These are phyloP conservation scores for Pseudozyma hubeiensis DNA, from an alignment of 1,284 basidiomycete genomes.

Conservation along the genomic window DNA sequence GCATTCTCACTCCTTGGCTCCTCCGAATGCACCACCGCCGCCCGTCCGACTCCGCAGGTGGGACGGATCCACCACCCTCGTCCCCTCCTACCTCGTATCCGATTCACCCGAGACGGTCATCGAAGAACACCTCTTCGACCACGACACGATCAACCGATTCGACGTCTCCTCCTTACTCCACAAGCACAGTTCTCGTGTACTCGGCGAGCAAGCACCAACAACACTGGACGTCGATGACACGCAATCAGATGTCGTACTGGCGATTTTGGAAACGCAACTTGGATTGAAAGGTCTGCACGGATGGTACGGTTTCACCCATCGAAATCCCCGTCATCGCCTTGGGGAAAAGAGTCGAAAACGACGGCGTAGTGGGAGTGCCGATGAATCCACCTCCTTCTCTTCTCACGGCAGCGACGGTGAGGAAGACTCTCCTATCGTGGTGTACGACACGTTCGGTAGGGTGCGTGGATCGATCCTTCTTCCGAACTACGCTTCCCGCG, in stretches of 20 bases:
- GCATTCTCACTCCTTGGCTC: not conserved
- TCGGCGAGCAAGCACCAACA: not conserved
- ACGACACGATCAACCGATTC: slow-evolving; percentile 11
- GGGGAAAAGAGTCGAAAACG: slow-evolving; percentile 4
- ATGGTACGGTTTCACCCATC: slow-evolving; percentile 26
- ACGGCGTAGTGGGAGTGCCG: slow-evolving; percentile 2
- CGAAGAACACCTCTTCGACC: slow-evolving; percentile 23
- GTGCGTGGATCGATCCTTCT: slow-evolving; percentile 11
- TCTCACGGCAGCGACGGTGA: not conserved
- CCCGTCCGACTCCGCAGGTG: slow-evolving; percentile 27
- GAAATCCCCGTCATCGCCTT: not conserved
- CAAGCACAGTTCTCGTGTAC: not conserved
- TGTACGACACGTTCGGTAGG: slow-evolving; percentile 40
- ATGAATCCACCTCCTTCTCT: not conserved
- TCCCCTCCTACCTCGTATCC: slow-evolving; percentile 14
- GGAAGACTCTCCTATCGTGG: slow-evolving; percentile 8
- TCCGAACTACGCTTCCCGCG: slow-evolving; percentile 10
- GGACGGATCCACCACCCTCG: slow-evolving; percentile 17
- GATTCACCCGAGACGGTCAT: slow-evolving; percentile 6
- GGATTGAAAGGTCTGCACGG: slow-evolving; percentile 22
- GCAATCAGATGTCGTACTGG: slow-evolving; percentile 9
- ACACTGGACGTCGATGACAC: not conserved
- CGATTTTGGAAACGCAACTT: slow-evolving; percentile 17
- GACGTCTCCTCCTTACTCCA: not conserved
- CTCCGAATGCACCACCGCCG: not conserved